Evolutionary conservation across 2,329 filamentous ascomycete species (phyloP), one percentile per base, ranked within the genome.

Genomic region (Sporothrix phasma): DNA sequence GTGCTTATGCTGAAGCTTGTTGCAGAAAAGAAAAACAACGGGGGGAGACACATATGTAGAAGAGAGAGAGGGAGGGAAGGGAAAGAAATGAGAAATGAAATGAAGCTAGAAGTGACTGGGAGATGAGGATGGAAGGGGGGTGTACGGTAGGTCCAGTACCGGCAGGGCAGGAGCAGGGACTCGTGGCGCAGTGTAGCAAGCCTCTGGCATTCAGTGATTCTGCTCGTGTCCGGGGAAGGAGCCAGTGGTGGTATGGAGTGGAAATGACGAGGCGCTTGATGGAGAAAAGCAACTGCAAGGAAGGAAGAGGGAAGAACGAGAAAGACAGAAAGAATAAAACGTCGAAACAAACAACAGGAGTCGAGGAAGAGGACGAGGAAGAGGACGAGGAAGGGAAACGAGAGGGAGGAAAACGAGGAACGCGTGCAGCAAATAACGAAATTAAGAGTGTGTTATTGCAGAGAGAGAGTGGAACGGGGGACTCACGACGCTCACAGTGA

Each of bases 11-110:
- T 24, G 37, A 43, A 54, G 61, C 46, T 53, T 29, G 45, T 45
- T 43, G 61, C 22, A 41, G 62, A 41, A 49, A 37, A 61, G 15
- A 37, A 61, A 39, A 46, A 49, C 46, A 61, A 37, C 26, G 43
- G 26, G 8, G 59, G 22, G 29, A 22, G 24, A 34, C 10, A 24
- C 13, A 34, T 43, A 47, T 37, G 43, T 31, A 49, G 58, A 47
- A 47, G 34, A 61, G 43, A 39, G 29, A 6, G n/a, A 45, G 17
- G n/a, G 22, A 47, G 8, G 31, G 22, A 39, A 47, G 7, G 45
- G 31, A 39, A 47, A 51, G 45, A 41, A 61, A 61, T 39, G 56
- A 47, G 41, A 47, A 49, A 49, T n/a, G 58, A 61, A 59, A 59
- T 34, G 56, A 59, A 59, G 29, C 53, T 59, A 47, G 62, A 63